Conservation (phyloP, 1,284 basidiomycete genomes). For the Inonotus obliquus region DNA sequence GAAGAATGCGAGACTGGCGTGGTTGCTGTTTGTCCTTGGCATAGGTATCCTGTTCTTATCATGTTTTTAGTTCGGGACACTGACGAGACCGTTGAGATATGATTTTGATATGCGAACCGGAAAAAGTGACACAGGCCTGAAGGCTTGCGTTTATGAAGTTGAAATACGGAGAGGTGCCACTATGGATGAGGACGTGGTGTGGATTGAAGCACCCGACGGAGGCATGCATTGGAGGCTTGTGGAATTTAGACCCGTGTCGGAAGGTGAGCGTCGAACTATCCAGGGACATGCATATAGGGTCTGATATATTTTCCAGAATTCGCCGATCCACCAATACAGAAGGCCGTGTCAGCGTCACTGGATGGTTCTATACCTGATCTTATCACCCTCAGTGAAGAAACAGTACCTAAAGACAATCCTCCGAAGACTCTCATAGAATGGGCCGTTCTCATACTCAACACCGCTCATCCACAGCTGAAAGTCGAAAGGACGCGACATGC, state of each 20-base stretch:
- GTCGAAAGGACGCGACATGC: conserved; percentile 68
- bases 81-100: conserved; percentile 42
- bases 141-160: conserved; percentile 75
- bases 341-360: conserved; percentile 27
- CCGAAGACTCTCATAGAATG: conserved; percentile 69
- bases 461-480: conserved; percentile 65
- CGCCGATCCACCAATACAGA: conserved; percentile 56
- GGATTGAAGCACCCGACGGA: conserved; percentile 58
- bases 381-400: conserved; percentile 28
- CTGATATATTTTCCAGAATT: conserved; percentile 46
- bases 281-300: not conserved
- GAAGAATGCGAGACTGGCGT: conserved; percentile 60
- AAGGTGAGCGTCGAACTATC: conserved; percentile 42
- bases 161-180: conserved; percentile 39
- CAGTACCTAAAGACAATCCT: conserved; percentile 43
- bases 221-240: conserved; percentile 65
- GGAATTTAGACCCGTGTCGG: conserved; percentile 76
- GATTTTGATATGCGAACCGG: conserved; percentile 71
- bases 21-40: conserved; percentile 80
- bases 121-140: conserved; percentile 71
- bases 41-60: conserved; percentile 51
- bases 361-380: conserved; percentile 18
- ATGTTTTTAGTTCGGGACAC: conserved; percentile 20
- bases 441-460: conserved; percentile 73
- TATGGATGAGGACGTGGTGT: conserved; percentile 48